Evolutionary conservation across 768 basidiomycete genomes (phyloP).

Genomic region (Paxillus involutus): DNA sequence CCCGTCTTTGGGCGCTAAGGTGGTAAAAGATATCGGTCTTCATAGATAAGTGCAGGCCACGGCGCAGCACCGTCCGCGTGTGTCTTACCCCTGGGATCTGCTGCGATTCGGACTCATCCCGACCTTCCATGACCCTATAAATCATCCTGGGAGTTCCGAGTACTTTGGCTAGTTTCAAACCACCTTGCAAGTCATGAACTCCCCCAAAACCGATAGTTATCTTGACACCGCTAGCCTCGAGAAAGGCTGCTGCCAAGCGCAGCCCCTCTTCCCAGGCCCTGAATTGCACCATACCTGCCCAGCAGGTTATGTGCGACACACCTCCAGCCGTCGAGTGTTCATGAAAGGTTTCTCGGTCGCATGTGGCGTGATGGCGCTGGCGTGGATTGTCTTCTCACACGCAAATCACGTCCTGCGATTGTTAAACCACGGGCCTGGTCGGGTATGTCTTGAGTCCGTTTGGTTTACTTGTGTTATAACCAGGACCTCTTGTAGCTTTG

Average conservation of each 20-base stretch:
- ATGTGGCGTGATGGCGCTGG: constrained; percentile 5
- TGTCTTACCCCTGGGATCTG: background rate
- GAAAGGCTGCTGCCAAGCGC: constrained; percentile 13
- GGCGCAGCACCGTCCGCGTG: background rate
- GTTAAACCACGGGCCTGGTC: background rate
- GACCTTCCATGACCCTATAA: background rate
- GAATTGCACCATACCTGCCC: background rate
- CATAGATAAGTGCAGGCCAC: background rate
- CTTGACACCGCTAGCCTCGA: constrained; percentile 13
- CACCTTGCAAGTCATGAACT: constrained; percentile 12
- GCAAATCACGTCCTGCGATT: background rate
- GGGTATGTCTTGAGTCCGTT: constrained; percentile 4
- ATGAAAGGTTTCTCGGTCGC: constrained; percentile 10
- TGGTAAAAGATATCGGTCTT: no score
- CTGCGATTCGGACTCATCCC: background rate
- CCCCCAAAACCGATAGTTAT: constrained; percentile 3
- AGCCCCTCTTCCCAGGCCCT: constrained; percentile 1
- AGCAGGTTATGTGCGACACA: background rate
- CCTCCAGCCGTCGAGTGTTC: background rate
- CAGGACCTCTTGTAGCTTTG: constrained; percentile 9
- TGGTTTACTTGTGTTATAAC: background rate
- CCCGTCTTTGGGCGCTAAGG: no score
- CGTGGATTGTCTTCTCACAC: constrained; percentile 14
- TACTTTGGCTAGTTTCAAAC: background rate
- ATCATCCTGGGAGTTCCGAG: background rate